These are phyloP conservation scores for Suhomyces emberorum DNA, from an alignment of 805 yeast species.

Conservation along the genomic window DNA sequence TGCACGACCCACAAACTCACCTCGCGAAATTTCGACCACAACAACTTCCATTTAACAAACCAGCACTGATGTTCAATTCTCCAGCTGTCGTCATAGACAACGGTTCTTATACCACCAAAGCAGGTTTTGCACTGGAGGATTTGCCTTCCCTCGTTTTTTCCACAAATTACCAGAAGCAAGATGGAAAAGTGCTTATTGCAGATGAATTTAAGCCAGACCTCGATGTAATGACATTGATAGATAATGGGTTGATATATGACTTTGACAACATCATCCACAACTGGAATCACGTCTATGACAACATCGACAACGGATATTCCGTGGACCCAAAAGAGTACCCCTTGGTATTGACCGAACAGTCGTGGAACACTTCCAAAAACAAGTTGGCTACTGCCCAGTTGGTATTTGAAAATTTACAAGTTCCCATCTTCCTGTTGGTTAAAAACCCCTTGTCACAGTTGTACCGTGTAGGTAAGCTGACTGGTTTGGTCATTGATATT, in stretches of 20 bases:
- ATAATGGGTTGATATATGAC: conserved; percentile 64
- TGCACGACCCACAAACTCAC: background rate
- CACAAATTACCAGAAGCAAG: conserved; percentile 48
- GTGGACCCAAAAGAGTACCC: conserved; percentile 62
- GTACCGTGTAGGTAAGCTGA: conserved; percentile 73
- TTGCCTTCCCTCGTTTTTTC: conserved; percentile 58
- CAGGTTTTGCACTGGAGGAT: conserved; percentile 67
- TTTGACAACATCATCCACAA: conserved; percentile 66
- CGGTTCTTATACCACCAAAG: conserved; percentile 61
- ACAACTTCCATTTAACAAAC: background rate
- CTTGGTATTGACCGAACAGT: conserved; percentile 58
- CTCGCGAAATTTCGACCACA: conserved; percentile 1
- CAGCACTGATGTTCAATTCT: conserved; percentile 24
- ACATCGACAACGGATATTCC: conserved; percentile 39
- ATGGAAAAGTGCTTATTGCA: conserved; percentile 35
- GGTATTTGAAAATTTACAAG: conserved; percentile 70
- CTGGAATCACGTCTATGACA: conserved; percentile 63
- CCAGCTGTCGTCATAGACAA: conserved; percentile 71
- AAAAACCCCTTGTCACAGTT: conserved; percentile 76
- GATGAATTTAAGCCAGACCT: conserved; percentile 43
- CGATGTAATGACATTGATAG: conserved; percentile 58
- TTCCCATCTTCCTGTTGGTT: conserved; percentile 73
- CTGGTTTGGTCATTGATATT: conserved; percentile 76
- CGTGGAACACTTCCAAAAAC: conserved; percentile 65
- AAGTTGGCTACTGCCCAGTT: conserved; percentile 58